phyloP scores from a whole-genome alignment of 208 protist species.

The Novymonas esmeraldas region DNA sequence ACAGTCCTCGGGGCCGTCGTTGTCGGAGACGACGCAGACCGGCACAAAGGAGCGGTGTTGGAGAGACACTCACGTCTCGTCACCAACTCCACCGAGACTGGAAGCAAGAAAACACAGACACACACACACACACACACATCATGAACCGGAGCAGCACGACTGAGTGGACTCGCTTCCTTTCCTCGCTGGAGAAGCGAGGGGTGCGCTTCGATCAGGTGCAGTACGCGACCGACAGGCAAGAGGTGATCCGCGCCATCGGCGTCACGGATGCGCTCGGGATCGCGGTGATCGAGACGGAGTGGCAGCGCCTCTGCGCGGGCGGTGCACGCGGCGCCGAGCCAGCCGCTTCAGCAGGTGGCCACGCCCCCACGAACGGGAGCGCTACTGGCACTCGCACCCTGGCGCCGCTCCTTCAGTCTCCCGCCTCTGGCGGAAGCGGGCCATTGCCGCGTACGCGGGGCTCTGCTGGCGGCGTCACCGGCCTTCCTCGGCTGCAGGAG shows the following conservation, averaged over 20 bases:
- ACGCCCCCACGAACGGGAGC: background rate
- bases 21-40: too few species aligned
- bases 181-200: constrained; percentile 60
- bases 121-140: background rate
- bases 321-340: too few species aligned
- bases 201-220: constrained; percentile 80
- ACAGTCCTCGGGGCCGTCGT: too few species aligned
- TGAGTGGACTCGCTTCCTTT: constrained; percentile 72
- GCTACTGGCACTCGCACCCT: background rate
- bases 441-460: background rate
- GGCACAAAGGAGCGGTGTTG: too few species aligned
- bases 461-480: background rate
- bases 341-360: background rate
- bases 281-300: constrained; percentile 87
- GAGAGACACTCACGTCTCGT: background rate
- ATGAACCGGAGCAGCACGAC: constrained; percentile 6
- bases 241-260: constrained; percentile 72
- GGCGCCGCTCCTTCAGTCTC: constrained; percentile 15
- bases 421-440: background rate
- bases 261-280: constrained; percentile 79
- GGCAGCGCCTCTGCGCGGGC: constrained; percentile 36
- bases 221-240: constrained; percentile 59
- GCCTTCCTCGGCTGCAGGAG: constrained; percentile 24
- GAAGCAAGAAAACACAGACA: background rate
- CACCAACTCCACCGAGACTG: background rate